These are phyloP conservation scores for Globisporangium canariense DNA, from an alignment of 352 stramenopile genomes.

Conservation along the genomic window DNA sequence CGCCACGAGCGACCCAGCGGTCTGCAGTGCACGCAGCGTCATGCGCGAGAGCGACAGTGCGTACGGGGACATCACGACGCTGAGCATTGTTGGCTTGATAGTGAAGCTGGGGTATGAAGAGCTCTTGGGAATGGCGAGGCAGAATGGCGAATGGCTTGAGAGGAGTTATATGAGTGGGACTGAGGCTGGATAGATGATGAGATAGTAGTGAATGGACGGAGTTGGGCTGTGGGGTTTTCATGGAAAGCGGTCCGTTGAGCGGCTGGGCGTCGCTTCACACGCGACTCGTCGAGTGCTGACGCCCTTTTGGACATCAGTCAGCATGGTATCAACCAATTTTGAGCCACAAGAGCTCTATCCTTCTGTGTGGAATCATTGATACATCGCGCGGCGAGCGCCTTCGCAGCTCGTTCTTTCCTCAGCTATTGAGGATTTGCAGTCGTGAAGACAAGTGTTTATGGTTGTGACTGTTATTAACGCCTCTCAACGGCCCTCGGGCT, in stretches of 20 bases:
- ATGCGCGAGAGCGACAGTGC: constrained; percentile 24
- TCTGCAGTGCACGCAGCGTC: constrained; percentile 26
- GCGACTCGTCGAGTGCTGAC: no score
- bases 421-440: no score
- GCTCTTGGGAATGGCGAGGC: neutral
- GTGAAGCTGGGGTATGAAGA: neutral
- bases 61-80: constrained; percentile 24
- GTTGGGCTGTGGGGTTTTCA: neutral
- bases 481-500: no score
- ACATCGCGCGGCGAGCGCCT: no score
- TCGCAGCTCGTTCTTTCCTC: no score
- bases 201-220: neutral
- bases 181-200: neutral
- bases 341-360: no score
- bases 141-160: constrained; percentile 1
- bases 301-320: no score
- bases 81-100: neutral
- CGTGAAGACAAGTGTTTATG: no score
- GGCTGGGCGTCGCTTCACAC: no score
- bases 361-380: no score
- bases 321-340: no score
- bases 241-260: neutral
- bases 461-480: no score
- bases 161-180: neutral
- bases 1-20: constrained; percentile 27